Evolutionary conservation across 306 rosid species (phyloP), one percentile per base, ranked within the genome.

Genomic region (Clitoria ternatea): DNA sequence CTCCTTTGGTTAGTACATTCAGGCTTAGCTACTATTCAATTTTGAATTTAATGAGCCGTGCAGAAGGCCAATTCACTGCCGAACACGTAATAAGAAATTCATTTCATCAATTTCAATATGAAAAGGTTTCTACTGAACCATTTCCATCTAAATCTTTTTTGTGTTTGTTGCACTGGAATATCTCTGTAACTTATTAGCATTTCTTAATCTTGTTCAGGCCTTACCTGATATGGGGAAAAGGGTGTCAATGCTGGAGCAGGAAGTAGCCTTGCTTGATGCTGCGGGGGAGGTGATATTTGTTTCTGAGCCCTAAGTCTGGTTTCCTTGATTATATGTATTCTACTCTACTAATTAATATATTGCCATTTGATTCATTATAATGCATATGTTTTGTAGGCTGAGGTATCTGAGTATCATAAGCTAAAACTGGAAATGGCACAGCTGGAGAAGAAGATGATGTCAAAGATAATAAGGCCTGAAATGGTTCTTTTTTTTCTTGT

Each of bases 11-110:
- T 70, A 94, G 98, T 79, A 94, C 98, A 33, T 94, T 94, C 82
- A 94, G 97, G 88, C 89, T 94, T 77, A 94, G 97, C 84, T 94
- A 94, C 87, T 94, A 94, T 86, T 89, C 98, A 69, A 90, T 94
- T 87, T 84, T 94, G 78, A 90, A 94, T 82, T 82, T 94, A 85
- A 84, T 94, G 98, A 90, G 98, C 81, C 96, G 96, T 13, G 97
- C 98, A 0, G 98, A 94, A 85, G 98, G 98, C 74, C 98, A 94
- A 69, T 94, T 94, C 76, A 90, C 97, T 18, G 97, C 98, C 2
- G 98, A 94, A 61, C 98, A 90, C 1, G 98, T 94, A 47, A 94
- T 94, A 75, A 85, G 82, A 81, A 89, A 90, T 81, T 94, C 97
- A 66, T 89, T 94, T 79, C 98, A 90, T 77, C 98, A 94, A 73